Evolutionary conservation across 192 early-diverging fungal genomes (phyloP).

Genomic region (Coemansia sp.): DNA sequence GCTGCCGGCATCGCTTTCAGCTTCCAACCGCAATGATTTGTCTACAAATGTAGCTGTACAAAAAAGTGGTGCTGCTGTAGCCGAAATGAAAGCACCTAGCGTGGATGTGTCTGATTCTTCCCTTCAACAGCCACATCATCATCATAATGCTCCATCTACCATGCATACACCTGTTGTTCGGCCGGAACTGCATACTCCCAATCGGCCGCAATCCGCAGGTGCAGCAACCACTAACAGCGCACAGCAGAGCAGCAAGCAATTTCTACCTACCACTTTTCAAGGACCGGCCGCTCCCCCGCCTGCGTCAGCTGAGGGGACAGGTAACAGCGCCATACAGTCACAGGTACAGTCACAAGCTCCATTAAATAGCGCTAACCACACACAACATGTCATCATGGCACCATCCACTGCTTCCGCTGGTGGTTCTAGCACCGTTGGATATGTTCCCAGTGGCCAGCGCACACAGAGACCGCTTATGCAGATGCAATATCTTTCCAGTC

Average conservation of each 20-base stretch:
- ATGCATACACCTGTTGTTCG: not conserved
- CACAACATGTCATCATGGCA: not conserved
- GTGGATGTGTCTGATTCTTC: not conserved
- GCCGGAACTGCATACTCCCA: not conserved
- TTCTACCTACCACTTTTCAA: not conserved
- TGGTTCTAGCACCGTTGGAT: not conserved
- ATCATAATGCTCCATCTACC: not conserved
- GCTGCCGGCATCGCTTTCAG: not conserved
- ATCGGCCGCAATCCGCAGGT: constrained; percentile 35
- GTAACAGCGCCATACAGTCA: not conserved
- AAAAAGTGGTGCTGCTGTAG: not conserved
- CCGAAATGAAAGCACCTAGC: not conserved
- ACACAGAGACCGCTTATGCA: not conserved
- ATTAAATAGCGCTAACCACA: not conserved
- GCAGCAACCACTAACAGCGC: constrained; percentile 6
- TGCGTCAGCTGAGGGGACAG: not conserved
- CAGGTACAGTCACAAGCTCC: not conserved
- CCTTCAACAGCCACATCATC: not conserved
- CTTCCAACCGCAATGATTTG: not conserved
- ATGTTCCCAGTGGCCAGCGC: not conserved
- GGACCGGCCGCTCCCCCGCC: not conserved
- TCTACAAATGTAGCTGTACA: not conserved
- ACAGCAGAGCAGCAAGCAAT: not conserved
- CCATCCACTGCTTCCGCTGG: not conserved
- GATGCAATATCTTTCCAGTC: not conserved